These are phyloP conservation scores for Eucalyptus coolabah DNA, from an alignment of 345 rosid genomes.

Conservation along the genomic window DNA sequence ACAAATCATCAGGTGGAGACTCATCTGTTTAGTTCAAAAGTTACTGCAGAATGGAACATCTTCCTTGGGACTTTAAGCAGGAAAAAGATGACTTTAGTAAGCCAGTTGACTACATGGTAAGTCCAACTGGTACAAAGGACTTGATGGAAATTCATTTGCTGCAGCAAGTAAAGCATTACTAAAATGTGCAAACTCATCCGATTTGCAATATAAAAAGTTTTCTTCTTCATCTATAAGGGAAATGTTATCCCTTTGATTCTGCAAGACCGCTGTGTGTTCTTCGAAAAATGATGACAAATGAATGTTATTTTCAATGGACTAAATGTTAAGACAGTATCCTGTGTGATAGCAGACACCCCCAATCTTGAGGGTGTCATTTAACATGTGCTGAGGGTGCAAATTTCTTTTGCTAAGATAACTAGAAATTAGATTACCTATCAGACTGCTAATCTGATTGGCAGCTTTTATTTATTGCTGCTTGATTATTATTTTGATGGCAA, in stretches of 20 bases:
- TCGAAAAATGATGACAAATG: not conserved
- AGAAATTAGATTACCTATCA: not conserved
- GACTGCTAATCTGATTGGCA: not conserved
- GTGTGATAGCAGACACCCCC: not conserved
- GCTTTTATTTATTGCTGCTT: not conserved
- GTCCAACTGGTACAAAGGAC: not conserved
- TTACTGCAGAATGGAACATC: constrained; percentile 65
- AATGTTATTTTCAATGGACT: not conserved
- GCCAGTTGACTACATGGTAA: constrained; percentile 65
- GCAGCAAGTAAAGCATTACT: not conserved
- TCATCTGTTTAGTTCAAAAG: constrained; percentile 10
- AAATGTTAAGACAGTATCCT: not conserved
- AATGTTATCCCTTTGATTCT: not conserved
- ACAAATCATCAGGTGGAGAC: constrained; percentile 7
- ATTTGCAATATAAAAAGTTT: not conserved
- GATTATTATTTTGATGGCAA: not conserved
- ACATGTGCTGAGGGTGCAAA: not conserved
- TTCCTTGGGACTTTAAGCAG: constrained; percentile 30
- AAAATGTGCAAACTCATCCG: not conserved
- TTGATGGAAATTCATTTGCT: not conserved
- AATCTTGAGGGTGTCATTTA: not conserved
- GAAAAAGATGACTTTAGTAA: constrained; percentile 37
- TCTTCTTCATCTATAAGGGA: not conserved
- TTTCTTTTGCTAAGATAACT: not conserved
- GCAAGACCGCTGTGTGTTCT: not conserved